Base-by-base conservation (phyloP, 129 eudicot genomes). In the Helichrysum umbraculigerum region DNA sequence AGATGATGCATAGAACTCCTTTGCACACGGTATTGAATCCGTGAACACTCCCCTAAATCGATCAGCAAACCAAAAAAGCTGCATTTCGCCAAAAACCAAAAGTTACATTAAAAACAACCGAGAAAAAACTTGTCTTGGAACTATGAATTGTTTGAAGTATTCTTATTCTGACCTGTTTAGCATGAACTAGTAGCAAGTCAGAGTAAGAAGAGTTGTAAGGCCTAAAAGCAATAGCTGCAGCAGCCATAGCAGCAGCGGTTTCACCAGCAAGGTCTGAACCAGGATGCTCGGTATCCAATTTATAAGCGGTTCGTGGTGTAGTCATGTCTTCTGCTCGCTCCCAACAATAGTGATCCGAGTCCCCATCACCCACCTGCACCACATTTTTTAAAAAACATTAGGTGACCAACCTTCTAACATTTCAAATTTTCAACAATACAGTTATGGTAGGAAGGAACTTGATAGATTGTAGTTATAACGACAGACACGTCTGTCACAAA, bases 181-280 rank as follows among this genome's bases (percentile, higher is more conserved):
- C 91, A 81, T 92, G 98, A 47, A 83, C 82, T 33, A 89, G 69
- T 20, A 90, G 91, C 34, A 86, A 78, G 60, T 79, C 74, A 29
- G 94, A 87, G 83, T 92, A 92, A 66, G 93, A 85, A 68, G 98
- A 86, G 75, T 92, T 83, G 47, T 82, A 92, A 75, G 93, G 87
- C 75, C 72, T 77, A 78, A 92, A 88, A 22, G 91, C 92, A 14
- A 92, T 57, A 35, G 92, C 83, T 34, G 98, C 92, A 6, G 98
- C 92, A 35, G 98, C 98, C 76, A 93, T 56, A 50, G 98, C 96
- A 35, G 98, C 97, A 0, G 98, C 95, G 7, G 98, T 88, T 90
- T 93, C 98, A 72, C 90, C 98, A 34, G 92, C 98, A 21, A 93
- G 94, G 79, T 93, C 98, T 3, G 98, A 86, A 70, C 98, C 98